Conservation (phyloP, 768 basidiomycete species). For the Terana coerulea region DNA sequence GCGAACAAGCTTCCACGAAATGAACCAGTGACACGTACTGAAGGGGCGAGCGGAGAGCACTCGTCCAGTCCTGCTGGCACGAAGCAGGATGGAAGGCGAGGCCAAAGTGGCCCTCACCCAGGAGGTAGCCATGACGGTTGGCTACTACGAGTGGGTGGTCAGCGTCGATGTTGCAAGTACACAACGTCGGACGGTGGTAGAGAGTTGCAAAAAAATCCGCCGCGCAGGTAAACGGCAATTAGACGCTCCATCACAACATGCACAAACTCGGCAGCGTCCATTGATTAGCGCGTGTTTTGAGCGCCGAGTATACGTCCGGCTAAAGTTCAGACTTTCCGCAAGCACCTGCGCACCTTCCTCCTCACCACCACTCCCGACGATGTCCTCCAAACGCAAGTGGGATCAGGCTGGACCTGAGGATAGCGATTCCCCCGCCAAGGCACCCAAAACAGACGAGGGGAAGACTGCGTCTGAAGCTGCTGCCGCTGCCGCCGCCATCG, state of each 20-base stretch:
- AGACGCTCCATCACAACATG: background rate
- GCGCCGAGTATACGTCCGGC: too few species aligned
- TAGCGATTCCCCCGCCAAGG: conserved; percentile 37
- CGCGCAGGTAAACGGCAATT: background rate
- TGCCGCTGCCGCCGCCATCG: conserved; percentile 80
- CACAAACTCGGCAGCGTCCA: background rate
- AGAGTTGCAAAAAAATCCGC: conserved; percentile 1
- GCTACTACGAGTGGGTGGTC: conserved; percentile 1
- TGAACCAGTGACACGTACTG: too few species aligned
- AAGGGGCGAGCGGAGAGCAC: background rate
- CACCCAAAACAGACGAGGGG: conserved; percentile 43
- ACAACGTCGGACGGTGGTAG: background rate
- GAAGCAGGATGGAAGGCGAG: conserved; percentile 7
- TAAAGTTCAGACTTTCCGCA: background rate
- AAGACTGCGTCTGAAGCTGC: conserved; percentile 69
- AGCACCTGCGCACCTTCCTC: background rate
- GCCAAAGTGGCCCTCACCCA: conserved; percentile 9
- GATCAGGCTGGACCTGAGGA: conserved; percentile 56
- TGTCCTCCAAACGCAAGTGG: conserved; percentile 83
- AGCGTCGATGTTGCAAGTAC: background rate
- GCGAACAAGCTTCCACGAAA: background rate
- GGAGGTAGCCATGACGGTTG: conserved; percentile 8
- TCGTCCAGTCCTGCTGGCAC: conserved; percentile 17
- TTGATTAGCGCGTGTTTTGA: background rate
- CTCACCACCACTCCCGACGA: conserved; percentile 18